phyloP scores from a whole-genome alignment of 2,329 filamentous ascomycete genomes.

The Chrysoporthe deuterocubensis region DNA sequence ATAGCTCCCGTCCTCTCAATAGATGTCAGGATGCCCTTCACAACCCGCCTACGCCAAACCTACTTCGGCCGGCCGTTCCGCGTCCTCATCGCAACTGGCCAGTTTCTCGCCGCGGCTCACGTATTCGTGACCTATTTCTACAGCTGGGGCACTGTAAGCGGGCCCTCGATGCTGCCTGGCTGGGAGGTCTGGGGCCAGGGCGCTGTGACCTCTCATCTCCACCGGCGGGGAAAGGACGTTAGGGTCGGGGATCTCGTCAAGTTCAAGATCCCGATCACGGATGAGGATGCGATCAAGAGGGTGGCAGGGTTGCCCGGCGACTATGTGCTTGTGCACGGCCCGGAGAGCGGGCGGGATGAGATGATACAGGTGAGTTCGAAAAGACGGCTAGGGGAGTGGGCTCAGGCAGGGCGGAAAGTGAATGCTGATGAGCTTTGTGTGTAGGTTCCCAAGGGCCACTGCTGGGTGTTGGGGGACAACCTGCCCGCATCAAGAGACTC shows the following conservation, averaged over 20 bases:
- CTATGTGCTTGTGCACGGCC: slow-evolving; percentile 70
- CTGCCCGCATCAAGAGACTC: slow-evolving; percentile 83
- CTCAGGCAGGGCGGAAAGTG: neutral
- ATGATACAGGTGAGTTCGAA: slow-evolving; percentile 67
- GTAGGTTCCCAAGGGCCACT: slow-evolving; percentile 88
- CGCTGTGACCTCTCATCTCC: slow-evolving; percentile 69
- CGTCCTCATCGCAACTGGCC: slow-evolving; percentile 49
- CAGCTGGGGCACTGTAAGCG: slow-evolving; percentile 62
- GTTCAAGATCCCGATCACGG: slow-evolving; percentile 73
- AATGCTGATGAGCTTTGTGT: slow-evolving; percentile 20
- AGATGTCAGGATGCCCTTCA: slow-evolving; percentile 33
- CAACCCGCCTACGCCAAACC: slow-evolving; percentile 27
- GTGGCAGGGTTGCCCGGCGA: slow-evolving; percentile 78
- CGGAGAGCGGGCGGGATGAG: slow-evolving; percentile 49
- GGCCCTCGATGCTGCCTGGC: slow-evolving; percentile 90
- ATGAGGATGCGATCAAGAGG: slow-evolving; percentile 73
- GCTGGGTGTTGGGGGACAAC: slow-evolving; percentile 91
- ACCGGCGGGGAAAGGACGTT: slow-evolving; percentile 67
- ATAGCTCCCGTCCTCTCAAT: slow-evolving; percentile 9
- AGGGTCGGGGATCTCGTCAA: slow-evolving; percentile 83
- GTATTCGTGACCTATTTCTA: slow-evolving; percentile 65
- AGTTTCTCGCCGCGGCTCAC: slow-evolving; percentile 53
- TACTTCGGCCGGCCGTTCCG: slow-evolving; percentile 47
- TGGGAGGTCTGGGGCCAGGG: slow-evolving; percentile 70
- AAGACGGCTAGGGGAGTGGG: neutral